Base-by-base conservation (phyloP, 2,329 filamentous ascomycete species). In the Corniculantispora saksenae region DNA sequence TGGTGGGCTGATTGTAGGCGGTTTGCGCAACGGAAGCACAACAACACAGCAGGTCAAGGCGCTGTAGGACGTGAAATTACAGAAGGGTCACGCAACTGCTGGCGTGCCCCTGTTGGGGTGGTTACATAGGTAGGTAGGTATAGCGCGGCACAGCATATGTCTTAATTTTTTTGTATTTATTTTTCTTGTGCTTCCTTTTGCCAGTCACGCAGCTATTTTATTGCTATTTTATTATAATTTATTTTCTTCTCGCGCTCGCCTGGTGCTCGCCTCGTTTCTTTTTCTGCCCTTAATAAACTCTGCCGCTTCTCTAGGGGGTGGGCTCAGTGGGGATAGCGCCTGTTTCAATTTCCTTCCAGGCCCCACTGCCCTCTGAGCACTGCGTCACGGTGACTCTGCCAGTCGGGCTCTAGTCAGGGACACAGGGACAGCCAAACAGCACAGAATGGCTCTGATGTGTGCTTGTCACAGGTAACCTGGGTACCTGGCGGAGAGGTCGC, bases 301-400 rank as follows among this genome's bases (percentile, higher is more conserved):
- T n/a, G n/a, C n/a, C n/a, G n/a, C n/a, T n/a, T n/a, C 35, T 48
- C 7, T 19, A 38, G 6, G 51, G 61, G 67, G 69, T 69, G 67
- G 51, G 64, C 62, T 70, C 67, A 69, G 70, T 69, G 61, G 61
- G 61, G 61, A 54, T 64, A 55, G 65, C 62, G 65, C 56, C 65
- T 64, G 65, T 66, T 66, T 66, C 65, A 66, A 66, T 66, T 66
- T 66, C 65, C 61, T 54, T 50, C 54, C 17, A 29, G 32, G 43
- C 27, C 65, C 43, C 61, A 35, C 51, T 23, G 25, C 7, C 25
- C 45, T 48, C 43, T 50, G 56, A 47, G 50, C 60, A 55, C 32
- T 45, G 61, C 61, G 61, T 63, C 61, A 56, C 60, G 38, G 32
- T 53, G 58, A 40, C 45, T 60, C 45, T 51, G 15, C 12, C 57